A percentile compares a stretch with the other conserved stretches of the same genome.
These are phyloP conservation scores for Vaccinium macrocarpon DNA, from an alignment of 148 eudicot species.

Conservation along the genomic window DNA sequence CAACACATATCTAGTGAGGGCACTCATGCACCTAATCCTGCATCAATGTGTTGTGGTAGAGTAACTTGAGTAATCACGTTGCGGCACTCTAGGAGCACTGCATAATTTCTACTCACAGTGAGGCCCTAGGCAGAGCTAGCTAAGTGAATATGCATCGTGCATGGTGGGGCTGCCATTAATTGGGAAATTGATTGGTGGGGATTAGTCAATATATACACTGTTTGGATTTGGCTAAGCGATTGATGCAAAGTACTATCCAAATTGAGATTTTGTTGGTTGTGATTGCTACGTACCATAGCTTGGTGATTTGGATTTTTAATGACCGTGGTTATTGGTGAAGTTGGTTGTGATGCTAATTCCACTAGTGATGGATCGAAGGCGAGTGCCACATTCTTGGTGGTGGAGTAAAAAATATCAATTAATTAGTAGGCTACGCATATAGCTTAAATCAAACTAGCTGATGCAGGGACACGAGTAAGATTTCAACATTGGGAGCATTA, in stretches of 20 bases:
- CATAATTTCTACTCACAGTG: not conserved
- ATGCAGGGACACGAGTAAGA: too few species aligned
- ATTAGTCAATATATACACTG: not conserved
- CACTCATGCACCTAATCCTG: too few species aligned
- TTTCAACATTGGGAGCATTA: too few species aligned
- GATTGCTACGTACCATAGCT: not conserved
- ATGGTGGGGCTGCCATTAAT: not conserved
- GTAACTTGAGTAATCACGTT: not conserved
- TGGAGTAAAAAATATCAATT: too few species aligned
- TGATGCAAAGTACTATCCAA: not conserved
- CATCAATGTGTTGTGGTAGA: not conserved
- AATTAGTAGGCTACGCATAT: too few species aligned
- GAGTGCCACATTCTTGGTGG: too few species aligned
- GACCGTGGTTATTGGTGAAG: slow-evolving; percentile 1
- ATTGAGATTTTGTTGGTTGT: not conserved
- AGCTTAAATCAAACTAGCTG: too few species aligned
- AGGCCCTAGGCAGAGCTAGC: not conserved
- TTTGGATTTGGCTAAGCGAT: not conserved
- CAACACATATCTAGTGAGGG: too few species aligned
- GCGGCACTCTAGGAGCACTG: not conserved
- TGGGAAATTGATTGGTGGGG: not conserved
- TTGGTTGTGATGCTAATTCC: not conserved
- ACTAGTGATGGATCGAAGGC: not conserved
- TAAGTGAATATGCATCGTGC: not conserved
- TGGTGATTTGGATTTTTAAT: not conserved